Evolutionary conservation across 805 yeast species (phyloP), one percentile per base, ranked within the genome.

Genomic region (Teunomyces kruisii): DNA sequence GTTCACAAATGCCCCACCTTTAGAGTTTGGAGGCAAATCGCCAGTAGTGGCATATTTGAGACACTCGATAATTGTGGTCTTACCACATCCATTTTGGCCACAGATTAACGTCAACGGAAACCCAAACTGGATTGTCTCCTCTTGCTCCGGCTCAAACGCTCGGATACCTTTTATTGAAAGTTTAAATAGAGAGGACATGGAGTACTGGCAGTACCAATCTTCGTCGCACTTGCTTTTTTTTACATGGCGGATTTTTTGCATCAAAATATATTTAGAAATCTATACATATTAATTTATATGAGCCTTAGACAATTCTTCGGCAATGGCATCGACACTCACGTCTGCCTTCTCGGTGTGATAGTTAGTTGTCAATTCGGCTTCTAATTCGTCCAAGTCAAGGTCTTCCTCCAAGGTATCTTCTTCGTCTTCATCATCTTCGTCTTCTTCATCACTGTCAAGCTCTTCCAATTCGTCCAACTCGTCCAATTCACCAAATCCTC

Each of bases 401-500:
- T 80, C 88, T 39, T 78, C 84, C 38, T 79, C 88, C 33, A 54
- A 56, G 40, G 76, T 77, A 26, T 67, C 75, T 15, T 62, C 84
- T 22, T 74, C 74, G 6, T 74, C 83, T 4, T 75, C 83, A 9
- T 76, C 84, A 14, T 76, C 84, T 3, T 78, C 85, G 16, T 82
- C 88, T 45, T 82, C 88, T 43, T 81, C 88, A 17, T 80, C 87
- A 39, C 81, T 80, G 51, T 81, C 81, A 29, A 78, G 72, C 64
- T 89, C 97, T 71, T 92, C 99, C 69, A 94, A 79, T 56, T 94
- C 99, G 56, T 92, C 98, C 40, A 94, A 75, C 61, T 94, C 99
- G 57, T 92, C 96, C 28, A 94, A 71, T 62, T 86, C 92, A 49
- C 96, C 96, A 46, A 71, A 66, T 0, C 91, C 94, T 58, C 89